Conservation (phyloP, 2,329 filamentous ascomycete species). For the Orbilia quercus region DNA sequence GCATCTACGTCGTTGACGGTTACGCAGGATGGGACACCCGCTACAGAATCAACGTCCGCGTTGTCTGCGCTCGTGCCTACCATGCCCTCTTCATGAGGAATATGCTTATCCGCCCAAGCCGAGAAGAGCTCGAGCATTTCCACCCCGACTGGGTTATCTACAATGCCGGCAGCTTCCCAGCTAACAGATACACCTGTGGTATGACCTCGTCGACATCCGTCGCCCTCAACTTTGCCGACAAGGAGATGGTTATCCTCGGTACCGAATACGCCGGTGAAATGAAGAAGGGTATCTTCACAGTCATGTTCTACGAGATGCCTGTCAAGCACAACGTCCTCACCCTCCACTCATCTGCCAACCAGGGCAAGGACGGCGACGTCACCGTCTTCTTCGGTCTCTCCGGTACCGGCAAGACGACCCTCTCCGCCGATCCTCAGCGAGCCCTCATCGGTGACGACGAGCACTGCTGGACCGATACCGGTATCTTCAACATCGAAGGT, state of each 20-base stretch:
- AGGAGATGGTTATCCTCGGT: conserved; percentile 99
- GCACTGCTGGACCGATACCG: conserved; percentile 98
- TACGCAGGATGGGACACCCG: conserved; percentile 98
- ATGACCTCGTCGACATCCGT: conserved; percentile 99
- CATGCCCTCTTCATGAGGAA: conserved; percentile 99
- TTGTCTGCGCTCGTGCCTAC: conserved; percentile 98
- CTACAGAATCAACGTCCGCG: conserved; percentile 96
- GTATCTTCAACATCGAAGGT: conserved; percentile 99
- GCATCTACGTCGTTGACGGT: conserved; percentile 98
- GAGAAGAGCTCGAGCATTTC: conserved; percentile 95
- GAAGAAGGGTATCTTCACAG: conserved; percentile 99
- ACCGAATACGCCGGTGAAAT: conserved; percentile 98
- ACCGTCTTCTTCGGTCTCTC: conserved; percentile 99
- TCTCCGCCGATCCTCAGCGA: conserved; percentile 96
- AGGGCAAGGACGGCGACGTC: conserved; percentile 92
- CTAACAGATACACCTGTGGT: conserved; percentile 95
- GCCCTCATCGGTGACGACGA: conserved; percentile 97
- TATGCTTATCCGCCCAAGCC: conserved; percentile 96
- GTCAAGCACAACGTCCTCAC: conserved; percentile 99
- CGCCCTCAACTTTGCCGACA: conserved; percentile 98
- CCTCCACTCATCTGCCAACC: conserved; percentile 97
- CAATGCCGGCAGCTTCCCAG: conserved; percentile 95
- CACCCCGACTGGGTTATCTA: conserved; percentile 99
- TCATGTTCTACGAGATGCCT: conserved; percentile 99
- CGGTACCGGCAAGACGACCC: conserved; percentile 97